Evolutionary conservation across 345 rosid species (phyloP).

Genomic region (Cochlearia excelsa): DNA sequence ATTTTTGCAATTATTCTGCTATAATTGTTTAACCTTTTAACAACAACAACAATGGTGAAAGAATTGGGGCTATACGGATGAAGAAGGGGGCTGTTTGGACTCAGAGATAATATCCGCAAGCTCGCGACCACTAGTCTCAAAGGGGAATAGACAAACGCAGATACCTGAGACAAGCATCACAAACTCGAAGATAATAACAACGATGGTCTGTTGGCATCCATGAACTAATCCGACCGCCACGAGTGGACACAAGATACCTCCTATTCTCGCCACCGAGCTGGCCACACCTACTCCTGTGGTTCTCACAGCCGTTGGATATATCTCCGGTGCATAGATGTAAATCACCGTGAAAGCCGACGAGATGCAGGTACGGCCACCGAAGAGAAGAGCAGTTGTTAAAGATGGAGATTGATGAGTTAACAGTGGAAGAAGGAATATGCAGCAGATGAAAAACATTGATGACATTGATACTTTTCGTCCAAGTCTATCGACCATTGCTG

Average conservation of each 20-base stretch:
- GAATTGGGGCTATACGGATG: conserved; percentile 16
- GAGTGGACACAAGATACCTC: conserved; percentile 84
- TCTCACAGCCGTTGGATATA: conserved; percentile 89
- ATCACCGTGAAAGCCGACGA: conserved; percentile 67
- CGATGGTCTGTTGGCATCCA: conserved; percentile 72
- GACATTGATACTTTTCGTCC: conserved; percentile 89
- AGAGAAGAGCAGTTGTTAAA: conserved; percentile 68
- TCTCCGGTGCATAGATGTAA: conserved; percentile 88
- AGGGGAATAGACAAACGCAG: conserved; percentile 66
- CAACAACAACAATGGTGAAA: conserved; percentile 11
- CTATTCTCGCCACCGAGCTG: conserved; percentile 89
- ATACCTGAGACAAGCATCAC: conserved; percentile 60
- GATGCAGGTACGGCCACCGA: conserved; percentile 84
- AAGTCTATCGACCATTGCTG: conserved; percentile 65
- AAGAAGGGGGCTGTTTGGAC: conserved; percentile 19
- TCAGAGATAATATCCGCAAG: conserved; percentile 49
- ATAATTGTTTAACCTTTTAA: neutral
- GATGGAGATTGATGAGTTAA: conserved; percentile 53
- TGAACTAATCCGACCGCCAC: conserved; percentile 82
- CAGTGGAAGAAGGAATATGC: conserved; percentile 74
- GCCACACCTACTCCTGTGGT: conserved; percentile 83
- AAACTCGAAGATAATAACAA: conserved; percentile 59
- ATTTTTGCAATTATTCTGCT: neutral
- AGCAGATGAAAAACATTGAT: conserved; percentile 64
- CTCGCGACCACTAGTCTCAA: conserved; percentile 78